Evolutionary conservation across 768 basidiomycete species (phyloP).

Genomic region (Boletellus sp.): DNA sequence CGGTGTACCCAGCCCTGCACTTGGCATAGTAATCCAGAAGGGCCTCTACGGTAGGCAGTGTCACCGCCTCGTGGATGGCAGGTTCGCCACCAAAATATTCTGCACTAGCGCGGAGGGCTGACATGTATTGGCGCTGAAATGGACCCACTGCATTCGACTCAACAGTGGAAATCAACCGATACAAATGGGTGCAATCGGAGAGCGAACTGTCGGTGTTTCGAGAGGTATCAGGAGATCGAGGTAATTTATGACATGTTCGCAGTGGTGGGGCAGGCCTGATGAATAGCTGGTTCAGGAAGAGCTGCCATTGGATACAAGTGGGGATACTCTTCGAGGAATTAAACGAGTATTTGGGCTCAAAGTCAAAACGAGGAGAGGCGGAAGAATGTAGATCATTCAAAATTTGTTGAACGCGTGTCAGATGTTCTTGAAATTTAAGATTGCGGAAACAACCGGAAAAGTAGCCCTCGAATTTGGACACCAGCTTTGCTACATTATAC

Average conservation of each 20-base stretch:
- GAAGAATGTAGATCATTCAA: neutral
- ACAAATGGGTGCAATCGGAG: neutral
- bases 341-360: neutral
- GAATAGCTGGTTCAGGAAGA: neutral
- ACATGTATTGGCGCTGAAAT: neutral
- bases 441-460: slow-evolving; percentile 13
- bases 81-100: neutral
- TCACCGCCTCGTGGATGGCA: neutral
- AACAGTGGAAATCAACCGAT: neutral
- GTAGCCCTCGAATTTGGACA: neutral
- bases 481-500: slow-evolving; percentile 1
- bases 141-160: neutral
- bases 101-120: neutral
- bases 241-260: neutral
- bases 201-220: neutral
- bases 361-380: too few relatives aligned
- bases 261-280: neutral
- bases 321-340: neutral
- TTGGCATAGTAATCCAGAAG: slow-evolving; percentile 9
- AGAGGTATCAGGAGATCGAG: too few relatives aligned
- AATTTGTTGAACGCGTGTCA: neutral
- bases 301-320: neutral
- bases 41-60: neutral
- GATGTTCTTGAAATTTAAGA: slow-evolving; percentile 1
- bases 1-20: slow-evolving; percentile 5